Conservation (phyloP, 306 rosid species). For the Psophocarpus tetragonolobus region DNA sequence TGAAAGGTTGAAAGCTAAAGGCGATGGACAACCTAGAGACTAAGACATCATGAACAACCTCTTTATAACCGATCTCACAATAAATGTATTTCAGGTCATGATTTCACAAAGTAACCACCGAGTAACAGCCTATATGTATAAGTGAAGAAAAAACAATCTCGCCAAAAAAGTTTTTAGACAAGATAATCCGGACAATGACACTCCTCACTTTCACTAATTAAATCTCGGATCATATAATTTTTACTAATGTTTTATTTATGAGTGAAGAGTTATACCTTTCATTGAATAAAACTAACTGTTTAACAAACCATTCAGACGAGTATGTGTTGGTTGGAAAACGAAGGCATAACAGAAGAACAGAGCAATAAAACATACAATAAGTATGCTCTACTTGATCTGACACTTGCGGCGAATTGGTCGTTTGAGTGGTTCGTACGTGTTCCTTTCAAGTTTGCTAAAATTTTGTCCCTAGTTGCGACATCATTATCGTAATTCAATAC, state of each 20-base stretch:
- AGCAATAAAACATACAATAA: background rate
- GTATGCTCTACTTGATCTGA: constrained; percentile 8
- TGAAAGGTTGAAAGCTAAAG: too few species aligned
- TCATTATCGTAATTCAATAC: background rate
- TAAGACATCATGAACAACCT: too few species aligned
- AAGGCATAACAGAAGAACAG: background rate
- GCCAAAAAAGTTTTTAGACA: too few species aligned
- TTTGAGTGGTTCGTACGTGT: background rate
- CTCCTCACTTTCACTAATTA: too few species aligned
- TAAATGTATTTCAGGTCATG: too few species aligned
- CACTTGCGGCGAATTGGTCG: constrained; percentile 12
- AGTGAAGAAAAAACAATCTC: too few species aligned
- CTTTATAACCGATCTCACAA: too few species aligned
- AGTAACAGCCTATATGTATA: too few species aligned
- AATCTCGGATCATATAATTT: too few species aligned
- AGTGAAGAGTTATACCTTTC: background rate
- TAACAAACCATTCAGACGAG: background rate
- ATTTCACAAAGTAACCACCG: too few species aligned
- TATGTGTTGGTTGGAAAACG: background rate
- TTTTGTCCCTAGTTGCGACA: background rate
- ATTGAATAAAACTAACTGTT: background rate
- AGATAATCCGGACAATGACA: too few species aligned
- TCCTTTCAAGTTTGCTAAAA: constrained; percentile 4
- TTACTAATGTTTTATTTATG: constrained; percentile 14
- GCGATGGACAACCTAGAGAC: too few species aligned